phyloP scores from a whole-genome alignment of 345 rosid species.

The Sapria himalayana region DNA sequence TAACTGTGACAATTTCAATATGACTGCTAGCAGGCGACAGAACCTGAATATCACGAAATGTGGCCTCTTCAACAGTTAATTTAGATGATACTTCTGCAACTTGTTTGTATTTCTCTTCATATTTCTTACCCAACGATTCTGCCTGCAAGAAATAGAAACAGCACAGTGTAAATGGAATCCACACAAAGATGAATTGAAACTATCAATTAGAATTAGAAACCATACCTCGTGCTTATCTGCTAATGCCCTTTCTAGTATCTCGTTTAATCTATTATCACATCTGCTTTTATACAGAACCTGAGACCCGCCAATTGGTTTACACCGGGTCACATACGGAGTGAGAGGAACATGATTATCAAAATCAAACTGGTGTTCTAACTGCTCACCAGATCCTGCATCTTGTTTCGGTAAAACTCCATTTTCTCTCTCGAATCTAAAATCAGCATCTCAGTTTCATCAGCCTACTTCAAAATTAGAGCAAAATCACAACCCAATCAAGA shows the following conservation, averaged over 20 bases:
- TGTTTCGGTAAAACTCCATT: constrained; percentile 71
- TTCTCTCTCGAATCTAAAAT: constrained; percentile 83
- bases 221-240: constrained; percentile 90
- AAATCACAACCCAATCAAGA: too few relatives aligned
- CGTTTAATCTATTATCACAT: constrained; percentile 88
- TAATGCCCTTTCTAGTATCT: constrained; percentile 76
- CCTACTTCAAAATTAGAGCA: too few relatives aligned
- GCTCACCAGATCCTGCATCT: constrained; percentile 98
- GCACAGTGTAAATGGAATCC: constrained; percentile 8
- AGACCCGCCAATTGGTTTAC: too few relatives aligned
- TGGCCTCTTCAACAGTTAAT: constrained; percentile 85
- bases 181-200: constrained; percentile 4
- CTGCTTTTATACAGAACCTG: constrained; percentile 88
- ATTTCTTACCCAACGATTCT: constrained; percentile 65
- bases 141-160: constrained; percentile 34
- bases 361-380: too few relatives aligned
- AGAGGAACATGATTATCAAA: too few relatives aligned
- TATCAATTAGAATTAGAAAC: too few relatives aligned
- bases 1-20: too few relatives aligned
- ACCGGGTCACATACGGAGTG: too few relatives aligned
- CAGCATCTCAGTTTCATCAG: constrained; percentile 30
- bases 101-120: constrained; percentile 95
- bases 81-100: constrained; percentile 89
- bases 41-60: constrained; percentile 88
- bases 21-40: too few relatives aligned